Percentiles rank a stretch among this genome's conserved stretches.
Conservation (phyloP, 1,284 basidiomycete species). For the Irpex sp. region DNA sequence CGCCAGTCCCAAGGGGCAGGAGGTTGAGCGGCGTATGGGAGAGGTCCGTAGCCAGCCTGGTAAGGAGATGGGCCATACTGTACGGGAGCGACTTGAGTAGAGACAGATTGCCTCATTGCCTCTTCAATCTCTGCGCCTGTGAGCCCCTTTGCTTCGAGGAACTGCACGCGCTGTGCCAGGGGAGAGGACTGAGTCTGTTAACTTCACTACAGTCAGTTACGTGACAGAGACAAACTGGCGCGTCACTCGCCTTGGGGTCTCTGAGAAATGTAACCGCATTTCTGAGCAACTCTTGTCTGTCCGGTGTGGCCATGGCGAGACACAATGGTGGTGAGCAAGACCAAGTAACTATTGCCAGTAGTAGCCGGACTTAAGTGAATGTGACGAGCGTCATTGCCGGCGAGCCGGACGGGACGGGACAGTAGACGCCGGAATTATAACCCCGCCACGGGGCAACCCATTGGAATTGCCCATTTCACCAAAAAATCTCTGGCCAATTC, state of each 20-base stretch:
- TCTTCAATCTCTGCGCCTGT: slow-evolving; percentile 84
- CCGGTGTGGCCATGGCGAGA: slow-evolving; percentile 39
- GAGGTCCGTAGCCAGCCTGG: slow-evolving; percentile 36
- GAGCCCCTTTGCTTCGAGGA: slow-evolving; percentile 92
- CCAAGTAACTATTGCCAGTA: neutral
- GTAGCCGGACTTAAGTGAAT: slow-evolving; percentile 12
- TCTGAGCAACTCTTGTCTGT: slow-evolving; percentile 67
- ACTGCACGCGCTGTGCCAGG: slow-evolving; percentile 82
- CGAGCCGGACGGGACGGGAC: neutral
- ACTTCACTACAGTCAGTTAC: slow-evolving; percentile 9
- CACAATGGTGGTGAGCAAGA: neutral
- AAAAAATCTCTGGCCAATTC: slow-evolving; percentile 12
- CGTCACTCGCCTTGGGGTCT: slow-evolving; percentile 59
- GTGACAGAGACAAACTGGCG: neutral
- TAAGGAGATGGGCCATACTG: slow-evolving; percentile 24
- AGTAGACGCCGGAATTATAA: slow-evolving; percentile 9
- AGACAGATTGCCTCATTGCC: slow-evolving; percentile 61
- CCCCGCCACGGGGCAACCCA: slow-evolving; percentile 6
- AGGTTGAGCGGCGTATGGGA: slow-evolving; percentile 37
- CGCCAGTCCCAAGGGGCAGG: slow-evolving; percentile 78
- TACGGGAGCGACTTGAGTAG: slow-evolving; percentile 27
- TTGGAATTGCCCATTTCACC: slow-evolving; percentile 7
- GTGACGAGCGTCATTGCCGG: slow-evolving; percentile 12
- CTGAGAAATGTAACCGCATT: slow-evolving; percentile 79
- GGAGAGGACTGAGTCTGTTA: slow-evolving; percentile 67